Evolutionary conservation across 345 rosid genomes (phyloP).

Genomic region (Corymbia maculata): DNA sequence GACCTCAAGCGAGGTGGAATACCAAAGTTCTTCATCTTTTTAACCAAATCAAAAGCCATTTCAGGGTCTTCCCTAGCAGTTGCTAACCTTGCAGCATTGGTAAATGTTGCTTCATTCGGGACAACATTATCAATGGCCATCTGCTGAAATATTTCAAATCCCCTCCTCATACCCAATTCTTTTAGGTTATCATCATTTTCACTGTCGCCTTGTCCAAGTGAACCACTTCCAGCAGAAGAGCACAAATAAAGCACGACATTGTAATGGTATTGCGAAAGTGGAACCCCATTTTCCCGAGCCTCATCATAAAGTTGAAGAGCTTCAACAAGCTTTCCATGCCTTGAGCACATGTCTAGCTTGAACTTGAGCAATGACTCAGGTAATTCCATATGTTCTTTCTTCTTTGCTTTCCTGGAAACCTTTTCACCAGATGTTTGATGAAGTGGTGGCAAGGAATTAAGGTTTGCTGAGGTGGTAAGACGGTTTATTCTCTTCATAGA

Average conservation of each 20-base stretch:
- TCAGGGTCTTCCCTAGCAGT: conserved; percentile 71
- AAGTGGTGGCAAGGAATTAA: conserved; percentile 13
- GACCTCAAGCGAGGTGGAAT: conserved; percentile 77
- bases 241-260: conserved; percentile 76
- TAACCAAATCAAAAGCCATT: conserved; percentile 83
- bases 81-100: conserved; percentile 72
- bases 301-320: conserved; percentile 83
- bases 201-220: conserved; percentile 11
- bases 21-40: conserved; percentile 62
- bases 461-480: conserved; percentile 23
- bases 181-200: conserved; percentile 6
- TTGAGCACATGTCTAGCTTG: conserved; percentile 68
- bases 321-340: conserved; percentile 44
- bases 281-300: conserved; percentile 37
- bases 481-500: conserved; percentile 14
- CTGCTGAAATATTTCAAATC: conserved; percentile 70
- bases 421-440: background rate
- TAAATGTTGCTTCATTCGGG: conserved; percentile 90
- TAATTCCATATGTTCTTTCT: conserved; percentile 40
- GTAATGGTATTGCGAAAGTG: conserved; percentile 50
- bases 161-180: conserved; percentile 40
- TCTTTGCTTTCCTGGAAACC: conserved; percentile 34
- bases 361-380: conserved; percentile 47
- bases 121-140: conserved; percentile 57
- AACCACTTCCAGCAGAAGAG: conserved; percentile 28